Evolutionary conservation across 2,329 filamentous ascomycete species (phyloP), one percentile per base, ranked within the genome.

Genomic region (Ascocoryne sarcoides): DNA sequence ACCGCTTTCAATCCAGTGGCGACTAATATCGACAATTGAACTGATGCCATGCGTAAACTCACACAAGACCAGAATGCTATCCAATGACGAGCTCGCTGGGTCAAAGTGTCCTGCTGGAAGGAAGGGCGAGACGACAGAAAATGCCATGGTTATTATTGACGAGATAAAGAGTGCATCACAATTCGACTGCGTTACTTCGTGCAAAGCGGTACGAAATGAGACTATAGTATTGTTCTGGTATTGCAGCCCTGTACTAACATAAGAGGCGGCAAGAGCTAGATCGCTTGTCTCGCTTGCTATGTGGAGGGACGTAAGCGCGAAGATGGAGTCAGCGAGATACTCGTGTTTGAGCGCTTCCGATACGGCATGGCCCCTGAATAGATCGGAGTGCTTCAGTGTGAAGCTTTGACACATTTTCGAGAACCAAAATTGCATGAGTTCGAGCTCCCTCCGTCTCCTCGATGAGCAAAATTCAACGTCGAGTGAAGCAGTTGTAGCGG

Each of bases 301-400:
- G 23, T 47, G 45, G 28, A 43, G 36, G 20, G 45, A 39, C 9
- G 42, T 18, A 1, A 45, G 32, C 4, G 42, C 42, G 20, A 47
- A 31, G 20, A 47, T 37, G 17, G 23, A 33, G 34, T 42, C 42
- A 15, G 42, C 33, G 17, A 47, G 45, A 32, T 42, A 47, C 15
- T 40, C 37, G 18, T 47, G 40, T 7, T 17, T 19, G 4, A 43
- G 12, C 17, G 45, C 45, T 10, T 33, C 16, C 30, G 10, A 33
- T 4, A 35, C 33, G 9, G 41, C 12, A 14, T 38, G 23, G 23
- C 26, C 21, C 4, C 31, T 39, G 30, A 40, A 45, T 15, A 45
- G 17, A 10, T 26, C 30, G 2, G 15, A 10, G 7, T 32, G 28
- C 4, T 29, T 17, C 10, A 19, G 15, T 8, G 39, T 41, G 21